Evolutionary conservation across 306 rosid genomes (phyloP), one percentile per base, ranked within the genome.

Genomic region (Corylus heterophylla): DNA sequence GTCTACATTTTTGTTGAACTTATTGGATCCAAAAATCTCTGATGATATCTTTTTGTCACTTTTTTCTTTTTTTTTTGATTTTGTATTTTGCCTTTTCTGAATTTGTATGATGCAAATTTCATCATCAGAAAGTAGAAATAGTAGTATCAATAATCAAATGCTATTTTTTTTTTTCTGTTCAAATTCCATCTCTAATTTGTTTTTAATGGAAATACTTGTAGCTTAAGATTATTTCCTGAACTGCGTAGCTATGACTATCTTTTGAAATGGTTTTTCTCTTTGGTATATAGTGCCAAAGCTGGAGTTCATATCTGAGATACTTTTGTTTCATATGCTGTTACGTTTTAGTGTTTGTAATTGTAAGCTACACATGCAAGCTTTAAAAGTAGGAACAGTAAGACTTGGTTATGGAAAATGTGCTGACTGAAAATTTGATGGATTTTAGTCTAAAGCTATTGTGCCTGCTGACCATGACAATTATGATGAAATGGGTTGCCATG

Each of bases 1-100:
- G 56, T 74, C 82, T 74, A 51, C 59, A 73, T 51, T 73, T 83
- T 75, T 71, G 29, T 74, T 77, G 14, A 14, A 20, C 7, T 54
- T 51, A 27, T n/a, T 20, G 12, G 8, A 13, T 75, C 37, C 47
- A 7, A 48, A 75, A 56, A 12, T 62, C 67, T 78, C 17, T 73
- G 54, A 6, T 44, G 18, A 68, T 80, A 18, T 79, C 54, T 35
- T 44, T 76, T 69, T 27, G 62, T 54, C 14, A 25, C 27, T 50
- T 76, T 39, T 11, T 16, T 49, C 0, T 22, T 22, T 4, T 0
- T 55, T 10, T 52, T 27, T 66, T 37, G 35, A 20, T 31, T 2
- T 4, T 14, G 47, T 63, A 63, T 12, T 63, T 63, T 35, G 14
- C 2, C 20, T 37, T 35, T 35, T 35, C 35, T 64, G 3, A 2